Evolutionary conservation across 2,329 filamentous ascomycete species (phyloP), one percentile per base, ranked within the genome.

Genomic region (Fusarium oxysporum): DNA sequence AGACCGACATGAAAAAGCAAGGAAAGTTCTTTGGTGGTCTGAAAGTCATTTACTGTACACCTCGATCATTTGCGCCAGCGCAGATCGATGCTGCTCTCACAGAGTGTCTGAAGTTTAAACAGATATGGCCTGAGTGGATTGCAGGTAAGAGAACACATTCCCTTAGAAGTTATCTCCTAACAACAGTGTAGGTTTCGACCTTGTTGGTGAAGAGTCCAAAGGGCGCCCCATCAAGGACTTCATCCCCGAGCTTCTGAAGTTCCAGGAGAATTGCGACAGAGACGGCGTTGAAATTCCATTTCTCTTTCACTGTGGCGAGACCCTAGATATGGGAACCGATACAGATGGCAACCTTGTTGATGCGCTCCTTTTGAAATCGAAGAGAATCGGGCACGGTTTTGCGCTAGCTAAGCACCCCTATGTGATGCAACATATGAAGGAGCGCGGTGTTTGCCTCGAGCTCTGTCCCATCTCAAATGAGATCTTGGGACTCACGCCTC

Each of bases 381-480:
- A 90, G 81, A 90, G 92, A 19, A 92, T 95, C 56, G 92, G 92
- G 0, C 92, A 95, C 76, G 92, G 92, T 2, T 94, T 92, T 73
- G 89, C 92, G 0, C 82, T 94, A 8, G 84, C 91, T 19, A 88
- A 90, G 63, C 92, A 94, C 77, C 90, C 90, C 0, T 82, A 88
- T 41, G 82, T 94, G n/a, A 88, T 93, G 81, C 83, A 90, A 70
- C 82, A 87, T 55, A 92, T 93, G 87, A 90, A 88, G 80, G 81
- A 85, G 65, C 83, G 84, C n/a, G 84, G 86, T 14, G 88, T 94
- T 38, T 93, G 92, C 73, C 85, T 95, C n/a, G 92, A 95, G 82
- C 83, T 93, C 3, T 94, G 92, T 74, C 92, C 92, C 1, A 93
- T 94, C 55, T 94, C 92, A 2, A 95, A 94, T 77, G 92, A 95